phyloP scores from a whole-genome alignment of 768 basidiomycete genomes.

The Suillus subluteus region DNA sequence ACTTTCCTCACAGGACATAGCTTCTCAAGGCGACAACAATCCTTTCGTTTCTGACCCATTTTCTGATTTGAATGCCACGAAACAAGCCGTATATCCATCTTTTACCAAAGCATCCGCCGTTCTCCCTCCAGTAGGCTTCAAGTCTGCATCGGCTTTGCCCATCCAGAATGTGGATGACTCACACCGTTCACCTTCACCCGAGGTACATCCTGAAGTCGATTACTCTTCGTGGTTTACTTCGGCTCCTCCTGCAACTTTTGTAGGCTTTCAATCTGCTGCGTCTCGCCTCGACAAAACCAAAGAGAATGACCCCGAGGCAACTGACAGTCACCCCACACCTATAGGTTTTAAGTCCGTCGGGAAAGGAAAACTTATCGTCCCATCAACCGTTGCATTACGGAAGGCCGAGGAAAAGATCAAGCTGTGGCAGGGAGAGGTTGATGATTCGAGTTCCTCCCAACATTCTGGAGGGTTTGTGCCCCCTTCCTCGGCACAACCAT shows the following conservation, averaged over 20 bases:
- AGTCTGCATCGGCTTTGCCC: slow-evolving; percentile 4
- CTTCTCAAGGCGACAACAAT: slow-evolving; percentile 23
- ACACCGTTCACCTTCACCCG: slow-evolving; percentile 39
- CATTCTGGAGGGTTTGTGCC: slow-evolving; percentile 8
- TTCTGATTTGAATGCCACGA: neutral
- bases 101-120: slow-evolving; percentile 24
- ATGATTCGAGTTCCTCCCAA: slow-evolving; percentile 17
- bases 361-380: slow-evolving; percentile 46
- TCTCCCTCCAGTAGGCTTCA: neutral
- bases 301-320: slow-evolving; percentile 5
- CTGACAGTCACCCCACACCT: slow-evolving; percentile 19
- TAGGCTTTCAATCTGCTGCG: slow-evolving; percentile 44
- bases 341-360: slow-evolving; percentile 32
- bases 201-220: slow-evolving; percentile 42
- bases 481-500: slow-evolving; percentile 10
- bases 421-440: slow-evolving; percentile 49
- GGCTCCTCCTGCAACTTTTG: slow-evolving; percentile 27
- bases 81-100: slow-evolving; percentile 20
- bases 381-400: slow-evolving; percentile 57
- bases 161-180: slow-evolving; percentile 11
- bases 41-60: slow-evolving; percentile 20
- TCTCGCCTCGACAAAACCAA: slow-evolving; percentile 17
- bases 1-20: slow-evolving; percentile 2
- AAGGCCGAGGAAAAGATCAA: slow-evolving; percentile 56
- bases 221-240: slow-evolving; percentile 56